phyloP scores from a whole-genome alignment of 306 rosid genomes.

The Erythrophleum fordii region DNA sequence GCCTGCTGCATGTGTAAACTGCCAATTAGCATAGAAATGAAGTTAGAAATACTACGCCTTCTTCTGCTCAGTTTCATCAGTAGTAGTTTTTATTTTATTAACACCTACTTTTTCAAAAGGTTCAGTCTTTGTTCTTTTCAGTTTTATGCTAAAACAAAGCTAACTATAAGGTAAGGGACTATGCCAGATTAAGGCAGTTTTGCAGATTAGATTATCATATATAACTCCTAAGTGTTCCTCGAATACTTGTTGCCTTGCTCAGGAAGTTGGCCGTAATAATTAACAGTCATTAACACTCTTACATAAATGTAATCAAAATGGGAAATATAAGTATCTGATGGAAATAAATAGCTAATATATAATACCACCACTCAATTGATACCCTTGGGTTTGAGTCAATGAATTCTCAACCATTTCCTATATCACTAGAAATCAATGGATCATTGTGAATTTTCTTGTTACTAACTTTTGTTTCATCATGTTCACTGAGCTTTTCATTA shows the following conservation, averaged over 20 bases:
- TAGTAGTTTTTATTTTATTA: neutral
- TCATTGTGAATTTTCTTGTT: neutral
- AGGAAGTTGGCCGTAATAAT: neutral
- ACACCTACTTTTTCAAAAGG: neutral
- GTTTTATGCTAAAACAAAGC: neutral
- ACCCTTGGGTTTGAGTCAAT: neutral
- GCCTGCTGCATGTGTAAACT: constrained; percentile 37
- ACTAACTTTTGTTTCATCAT: neutral
- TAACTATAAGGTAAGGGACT: neutral
- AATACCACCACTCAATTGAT: neutral
- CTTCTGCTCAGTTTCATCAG: constrained; percentile 10
- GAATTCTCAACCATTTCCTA: neutral
- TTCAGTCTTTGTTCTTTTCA: neutral
- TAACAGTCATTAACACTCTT: neutral
- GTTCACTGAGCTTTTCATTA: neutral
- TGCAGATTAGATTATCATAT: neutral
- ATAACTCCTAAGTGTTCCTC: neutral
- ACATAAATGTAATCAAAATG: neutral
- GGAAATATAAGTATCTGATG: neutral
- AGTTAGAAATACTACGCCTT: constrained; percentile 15
- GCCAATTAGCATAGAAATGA: constrained; percentile 29
- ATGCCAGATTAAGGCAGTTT: neutral
- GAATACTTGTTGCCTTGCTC: constrained; percentile 5
- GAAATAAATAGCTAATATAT: neutral
- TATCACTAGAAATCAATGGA: constrained; percentile 4